Percentiles rank a stretch among this genome's conserved stretches.
Evolutionary conservation across 2,329 filamentous ascomycete species (phyloP).

Genomic region (Fusarium falciforme): DNA sequence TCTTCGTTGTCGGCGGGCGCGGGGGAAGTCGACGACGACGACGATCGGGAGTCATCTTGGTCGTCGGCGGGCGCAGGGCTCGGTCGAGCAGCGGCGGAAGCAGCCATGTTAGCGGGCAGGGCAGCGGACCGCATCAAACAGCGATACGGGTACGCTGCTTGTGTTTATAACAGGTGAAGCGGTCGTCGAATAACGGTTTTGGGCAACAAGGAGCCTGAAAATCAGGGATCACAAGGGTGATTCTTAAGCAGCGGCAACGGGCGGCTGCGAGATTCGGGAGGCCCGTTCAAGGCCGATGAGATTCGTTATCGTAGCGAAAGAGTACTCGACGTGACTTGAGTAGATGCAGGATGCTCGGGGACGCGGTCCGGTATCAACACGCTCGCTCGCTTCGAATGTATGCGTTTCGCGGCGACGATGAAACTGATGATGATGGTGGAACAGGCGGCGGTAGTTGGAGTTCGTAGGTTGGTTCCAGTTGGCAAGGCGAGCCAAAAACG

Average conservation of each 20-base stretch:
- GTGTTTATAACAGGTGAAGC: background rate
- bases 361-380: background rate
- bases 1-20: constrained; percentile 85
- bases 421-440: constrained; percentile 18
- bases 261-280: constrained; percentile 11
- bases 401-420: constrained; percentile 20
- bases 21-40: constrained; percentile 80
- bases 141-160: constrained; percentile 8
- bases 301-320: background rate
- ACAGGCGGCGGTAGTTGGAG: constrained; percentile 20
- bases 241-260: constrained; percentile 30
- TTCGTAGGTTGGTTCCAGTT: constrained; percentile 19
- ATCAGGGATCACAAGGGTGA: constrained; percentile 32
- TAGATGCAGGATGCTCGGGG: background rate
- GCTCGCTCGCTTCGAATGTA: background rate
- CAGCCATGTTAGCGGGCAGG: constrained; percentile 37
- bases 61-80: constrained; percentile 48
- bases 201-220: constrained; percentile 15
- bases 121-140: constrained; percentile 22
- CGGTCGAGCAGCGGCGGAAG: constrained; percentile 32
- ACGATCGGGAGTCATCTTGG: constrained; percentile 66
- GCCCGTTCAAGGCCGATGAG: background rate
- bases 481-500: constrained; percentile 28
- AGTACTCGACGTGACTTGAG: background rate
- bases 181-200: constrained; percentile 17